A percentile compares a stretch with the other conserved stretches of the same genome.
These are phyloP conservation scores for Monascus ruber DNA, from an alignment of 2,329 filamentous ascomycete genomes.

Conservation along the genomic window DNA sequence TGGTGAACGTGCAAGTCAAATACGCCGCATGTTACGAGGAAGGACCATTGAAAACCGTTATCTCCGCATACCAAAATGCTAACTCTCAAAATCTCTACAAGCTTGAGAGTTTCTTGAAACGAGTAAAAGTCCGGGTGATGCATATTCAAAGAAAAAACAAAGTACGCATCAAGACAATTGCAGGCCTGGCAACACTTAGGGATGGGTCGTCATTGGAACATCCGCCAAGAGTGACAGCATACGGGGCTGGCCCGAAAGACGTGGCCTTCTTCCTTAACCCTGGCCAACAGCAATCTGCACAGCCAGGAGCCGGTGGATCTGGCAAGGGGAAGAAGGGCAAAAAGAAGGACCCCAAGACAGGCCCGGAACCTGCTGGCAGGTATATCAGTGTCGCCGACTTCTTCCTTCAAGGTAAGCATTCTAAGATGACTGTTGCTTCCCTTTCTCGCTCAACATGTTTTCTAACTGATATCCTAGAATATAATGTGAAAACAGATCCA, in stretches of 20 bases:
- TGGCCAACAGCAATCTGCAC: slow-evolving; percentile 5
- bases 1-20: slow-evolving; percentile 54
- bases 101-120: slow-evolving; percentile 27
- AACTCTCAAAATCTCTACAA: slow-evolving; percentile 10
- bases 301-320: slow-evolving; percentile 2
- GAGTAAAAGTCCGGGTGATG: slow-evolving; percentile 28
- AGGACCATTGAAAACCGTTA: slow-evolving; percentile 28
- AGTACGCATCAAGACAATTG: slow-evolving; percentile 35
- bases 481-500: slow-evolving; percentile 23
- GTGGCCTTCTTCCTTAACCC: slow-evolving; percentile 45
- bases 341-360: slow-evolving; percentile 22
- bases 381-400: slow-evolving; percentile 45
- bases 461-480: slow-evolving; percentile 12
- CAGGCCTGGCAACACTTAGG: slow-evolving; percentile 29
- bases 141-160: slow-evolving; percentile 29
- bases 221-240: slow-evolving; percentile 22
- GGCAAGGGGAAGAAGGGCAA: slow-evolving; percentile 15
- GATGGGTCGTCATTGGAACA: slow-evolving; percentile 26
- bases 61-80: slow-evolving; percentile 19
- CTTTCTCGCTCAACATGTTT: neutral
- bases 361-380: slow-evolving; percentile 18
- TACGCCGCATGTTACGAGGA: slow-evolving; percentile 47
- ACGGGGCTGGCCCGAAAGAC: slow-evolving; percentile 39
- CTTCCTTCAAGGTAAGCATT: slow-evolving; percentile 34
- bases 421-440: neutral